Base-by-base conservation (phyloP, 805 yeast genomes). In the Yarrowia sp. region DNA sequence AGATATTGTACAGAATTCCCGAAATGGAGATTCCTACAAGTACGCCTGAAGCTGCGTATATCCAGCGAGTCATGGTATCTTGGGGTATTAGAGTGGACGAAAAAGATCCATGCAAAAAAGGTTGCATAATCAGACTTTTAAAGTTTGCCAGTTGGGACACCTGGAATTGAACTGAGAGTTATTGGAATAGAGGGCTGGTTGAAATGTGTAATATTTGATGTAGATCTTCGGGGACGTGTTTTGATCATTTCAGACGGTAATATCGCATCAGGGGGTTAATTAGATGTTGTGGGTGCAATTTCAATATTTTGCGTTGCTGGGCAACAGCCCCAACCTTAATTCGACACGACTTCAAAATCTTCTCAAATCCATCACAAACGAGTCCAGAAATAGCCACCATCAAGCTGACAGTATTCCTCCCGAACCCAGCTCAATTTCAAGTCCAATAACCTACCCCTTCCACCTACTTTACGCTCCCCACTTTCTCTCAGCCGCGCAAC, bases 21-120 rank as follows among this genome's bases (percentile, higher is more conserved):
- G 59, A 51, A 14, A 51, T 24, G 41, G 59, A 51, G 11, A 51
- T 22, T 22, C 59, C 59, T 16, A 51, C n/a, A 9, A 36, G 12
- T 8, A 51, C 43, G 19, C 59, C 59, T 4, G 59, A 51, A 10
- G 22, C 41, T 14, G 59, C 35, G 24, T 51, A 51, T 11, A 51
- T 10, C 59, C 59, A 51, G 59, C 59, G 59, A 17, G 22, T 51
- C 59, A 51, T 51, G 41, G 59, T 51, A 24, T 33, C 22, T 32
- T 12, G 4, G 40, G n/a, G 58, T n/a, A 16, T 21, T 19, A n/a
- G 38, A 21, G 7, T 21, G 32, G 35, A 26, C 22, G 16, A 11
- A 17, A 12, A 46, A 19, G 26, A 12, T 9, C 21, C 26, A 48
- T 11, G 19, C 6, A 26, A 30, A 32, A 48, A 48, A 48, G 21